Evolutionary conservation across 2,329 filamentous ascomycete genomes (phyloP).

Genomic region (Talaromyces sp.): DNA sequence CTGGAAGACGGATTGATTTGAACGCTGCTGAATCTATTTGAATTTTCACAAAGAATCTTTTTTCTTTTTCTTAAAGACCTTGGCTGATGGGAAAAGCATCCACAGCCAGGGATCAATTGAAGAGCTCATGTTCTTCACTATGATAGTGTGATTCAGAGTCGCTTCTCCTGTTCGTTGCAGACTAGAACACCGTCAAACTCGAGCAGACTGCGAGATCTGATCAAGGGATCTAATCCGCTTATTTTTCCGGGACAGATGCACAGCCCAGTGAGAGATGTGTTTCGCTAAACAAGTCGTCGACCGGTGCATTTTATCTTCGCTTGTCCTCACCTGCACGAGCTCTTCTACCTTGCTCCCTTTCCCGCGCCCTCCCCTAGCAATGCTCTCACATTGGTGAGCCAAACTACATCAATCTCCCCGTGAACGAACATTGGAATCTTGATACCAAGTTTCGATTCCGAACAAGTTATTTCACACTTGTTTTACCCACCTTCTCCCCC

Average conservation of each 20-base stretch:
- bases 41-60: not conserved
- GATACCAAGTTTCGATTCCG: not conserved
- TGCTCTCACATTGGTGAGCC: not conserved
- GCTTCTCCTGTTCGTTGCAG: not conserved
- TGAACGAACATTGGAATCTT: not conserved
- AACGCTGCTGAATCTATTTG: not conserved
- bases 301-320: not conserved
- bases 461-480: not conserved
- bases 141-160: not conserved
- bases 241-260: not conserved
- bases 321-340: not conserved
- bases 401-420: not conserved
- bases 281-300: not conserved
- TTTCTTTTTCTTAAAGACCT: not conserved
- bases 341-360: not conserved
- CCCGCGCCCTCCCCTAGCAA: not conserved
- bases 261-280: not conserved
- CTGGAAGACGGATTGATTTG: conserved; percentile 85
- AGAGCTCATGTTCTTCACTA: not conserved
- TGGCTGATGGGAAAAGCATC: not conserved
- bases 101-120: not conserved
- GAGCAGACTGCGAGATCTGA: not conserved
- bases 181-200: not conserved
- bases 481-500: not conserved
- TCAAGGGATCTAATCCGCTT: not conserved